Evolutionary conservation across 345 rosid genomes (phyloP), one percentile per base, ranked within the genome.

Genomic region (Aquilaria yunnanensis): DNA sequence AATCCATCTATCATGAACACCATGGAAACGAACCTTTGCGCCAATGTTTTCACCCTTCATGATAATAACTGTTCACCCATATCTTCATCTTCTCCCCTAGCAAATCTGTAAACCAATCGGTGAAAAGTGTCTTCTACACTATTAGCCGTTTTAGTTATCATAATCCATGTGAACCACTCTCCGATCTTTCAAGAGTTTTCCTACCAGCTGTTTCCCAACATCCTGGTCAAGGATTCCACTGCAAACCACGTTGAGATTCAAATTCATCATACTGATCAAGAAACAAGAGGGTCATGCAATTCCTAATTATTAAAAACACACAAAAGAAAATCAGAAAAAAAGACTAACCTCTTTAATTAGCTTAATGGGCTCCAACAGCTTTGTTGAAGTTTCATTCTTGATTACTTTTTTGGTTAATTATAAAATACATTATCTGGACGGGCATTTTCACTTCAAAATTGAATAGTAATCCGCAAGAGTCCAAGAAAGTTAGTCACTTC

Each of bases 141-240:
- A 91, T 74, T 81, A 85, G 30, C 88, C 91, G 68, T 91, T 96
- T 51, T 91, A 88, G 61, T 88, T 65, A 46, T 81, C 84, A 32
- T 91, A 91, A 73, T 86, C 82, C 5, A 91, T 88, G 72, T 91
- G 97, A 9, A 53, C 66, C 32, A 66, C 83, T 61, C 70, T 71
- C 62, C 61, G 67, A 31, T 69, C 74, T 12, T 68, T 70, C 0
- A 69, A 64, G 12, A 66, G 61, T 10, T 79, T 69, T 48, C 23
- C 75, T 2, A 81, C 67, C 14, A 88, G 29, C 57, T 88, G 96
- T 56, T 66, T 86, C 32, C 76, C 96, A 30, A 86, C 58, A 60
- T 88, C 98, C 55, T 74, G 87, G 65, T 83, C 82, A n/a, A 88
- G 87, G 56, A 85, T 77, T 12, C 96, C 98, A 43, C 96, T 94